Evolutionary conservation across 2,329 filamentous ascomycete genomes (phyloP), one percentile per base, ranked within the genome.

Genomic region (Bipolaris victoriae): DNA sequence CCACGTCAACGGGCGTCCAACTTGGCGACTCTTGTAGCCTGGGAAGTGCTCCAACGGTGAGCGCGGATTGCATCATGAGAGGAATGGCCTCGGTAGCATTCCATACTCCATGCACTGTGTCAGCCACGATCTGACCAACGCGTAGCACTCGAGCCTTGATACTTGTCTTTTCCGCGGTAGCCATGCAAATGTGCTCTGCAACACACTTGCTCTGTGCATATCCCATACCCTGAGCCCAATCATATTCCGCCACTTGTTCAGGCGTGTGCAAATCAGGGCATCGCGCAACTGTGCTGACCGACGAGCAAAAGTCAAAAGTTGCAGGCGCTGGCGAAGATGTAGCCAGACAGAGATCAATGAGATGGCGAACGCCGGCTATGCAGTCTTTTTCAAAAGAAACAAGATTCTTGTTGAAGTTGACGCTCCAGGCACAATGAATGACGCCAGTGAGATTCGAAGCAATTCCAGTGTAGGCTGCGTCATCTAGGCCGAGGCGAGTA

Each of bases 381-480:
- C 72, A 72, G 36, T 81, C 78, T n/a, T 60, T 60, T 47, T 83
- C 82, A 59, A 86, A 85, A 24, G 76, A 81, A 0, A 74, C 70
- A 1, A 86, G 72, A 2, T 73, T 73, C 60, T 83, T 75, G 68
- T 84, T 85, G 73, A 86, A 86, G 67, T 86, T 85, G 44, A 85
- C 83, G 1, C 80, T 73, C 83, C 83, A 84, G 1, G 83, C 81
- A 61, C 77, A 77, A 70, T 85, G 82, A 24, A 85, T 80, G 9
- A 84, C 75, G 20, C 68, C 72, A 0, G 76, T 75, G 2, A 84
- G 66, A 3, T 50, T 61, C 7, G 40, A 5, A 2, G 55, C 41
- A 7, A 72, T 40, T 1, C 44, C 18, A 0, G 53, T 35, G 48
- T 64, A 61, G 1, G 57, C 74, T 55, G 5, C 54, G 48, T 10